phyloP scores from a whole-genome alignment of 306 rosid species.

The Ormosia semicastrata region DNA sequence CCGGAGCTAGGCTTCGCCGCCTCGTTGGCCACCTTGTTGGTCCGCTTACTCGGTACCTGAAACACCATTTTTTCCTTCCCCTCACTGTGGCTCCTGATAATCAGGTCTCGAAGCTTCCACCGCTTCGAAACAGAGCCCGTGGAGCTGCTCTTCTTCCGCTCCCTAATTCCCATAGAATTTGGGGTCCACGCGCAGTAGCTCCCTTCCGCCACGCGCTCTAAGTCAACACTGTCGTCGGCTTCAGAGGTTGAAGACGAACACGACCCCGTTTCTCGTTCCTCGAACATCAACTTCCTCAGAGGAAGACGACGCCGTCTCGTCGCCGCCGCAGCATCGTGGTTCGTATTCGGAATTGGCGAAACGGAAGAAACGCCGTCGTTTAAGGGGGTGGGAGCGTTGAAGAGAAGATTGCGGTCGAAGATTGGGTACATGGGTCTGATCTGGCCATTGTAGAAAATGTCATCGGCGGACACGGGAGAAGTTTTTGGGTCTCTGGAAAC shows the following conservation, averaged over 20 bases:
- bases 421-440: conserved; percentile 76
- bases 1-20: conserved; percentile 11
- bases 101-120: conserved; percentile 72
- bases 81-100: conserved; percentile 53
- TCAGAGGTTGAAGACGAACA: conserved; percentile 62
- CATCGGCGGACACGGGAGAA: conserved; percentile 70
- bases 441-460: conserved; percentile 85
- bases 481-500: conserved; percentile 40
- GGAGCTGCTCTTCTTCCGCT: conserved; percentile 54
- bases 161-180: conserved; percentile 8
- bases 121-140: conserved; percentile 66
- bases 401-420: conserved; percentile 40
- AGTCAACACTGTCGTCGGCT: conserved; percentile 51
- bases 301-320: conserved; percentile 62
- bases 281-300: conserved; percentile 73
- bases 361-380: conserved; percentile 18
- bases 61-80: conserved; percentile 44
- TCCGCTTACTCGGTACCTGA: conserved; percentile 28
- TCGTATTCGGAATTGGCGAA: not conserved
- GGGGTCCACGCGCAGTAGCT: conserved; percentile 78
- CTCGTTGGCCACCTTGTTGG: not conserved
- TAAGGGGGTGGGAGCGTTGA: not conserved
- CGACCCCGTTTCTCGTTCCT: conserved; percentile 56
- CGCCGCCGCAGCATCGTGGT: not conserved
- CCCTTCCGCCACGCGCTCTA: conserved; percentile 44